Conservation (phyloP, 768 basidiomycete species). For the Mycena indigotica region DNA sequence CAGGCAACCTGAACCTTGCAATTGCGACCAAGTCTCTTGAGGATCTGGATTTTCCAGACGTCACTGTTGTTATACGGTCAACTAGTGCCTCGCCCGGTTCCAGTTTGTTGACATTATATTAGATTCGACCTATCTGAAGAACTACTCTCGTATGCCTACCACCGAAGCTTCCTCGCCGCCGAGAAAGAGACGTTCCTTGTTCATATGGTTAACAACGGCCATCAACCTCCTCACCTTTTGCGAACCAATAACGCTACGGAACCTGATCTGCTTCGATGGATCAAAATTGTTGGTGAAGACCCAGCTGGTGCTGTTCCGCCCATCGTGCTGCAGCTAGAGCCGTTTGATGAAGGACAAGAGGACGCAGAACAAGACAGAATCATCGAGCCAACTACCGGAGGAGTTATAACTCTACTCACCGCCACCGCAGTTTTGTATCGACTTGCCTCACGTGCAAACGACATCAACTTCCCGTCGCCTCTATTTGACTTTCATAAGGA, state of each 20-base stretch:
- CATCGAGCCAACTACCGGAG: constrained; percentile 63
- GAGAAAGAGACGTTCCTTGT: constrained; percentile 56
- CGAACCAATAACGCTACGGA: constrained; percentile 41
- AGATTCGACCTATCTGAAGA: constrained; percentile 68
- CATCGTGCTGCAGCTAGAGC: constrained; percentile 38
- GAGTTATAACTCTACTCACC: constrained; percentile 59
- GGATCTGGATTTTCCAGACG: constrained; percentile 61
- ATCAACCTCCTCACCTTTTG: constrained; percentile 56
- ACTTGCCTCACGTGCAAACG: constrained; percentile 36
- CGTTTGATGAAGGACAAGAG: constrained; percentile 53
- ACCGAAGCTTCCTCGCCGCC: constrained; percentile 49
- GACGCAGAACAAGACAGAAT: constrained; percentile 40
- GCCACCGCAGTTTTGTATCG: constrained; percentile 60
- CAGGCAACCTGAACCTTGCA: constrained; percentile 64
- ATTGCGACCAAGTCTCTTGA: constrained; percentile 60
- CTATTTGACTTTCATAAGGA: constrained; percentile 44
- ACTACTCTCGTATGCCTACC: constrained; percentile 59
- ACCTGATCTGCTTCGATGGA: constrained; percentile 51
- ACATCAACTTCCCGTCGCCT: constrained; percentile 17
- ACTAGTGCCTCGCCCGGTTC: no score
- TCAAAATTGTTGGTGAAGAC: constrained; percentile 42
- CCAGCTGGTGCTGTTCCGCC: constrained; percentile 49
- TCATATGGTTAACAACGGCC: constrained; percentile 65
- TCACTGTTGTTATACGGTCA: constrained; percentile 64
- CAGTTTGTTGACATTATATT: constrained; percentile 5